Evolutionary conservation across 306 rosid genomes (phyloP), one percentile per base, ranked within the genome.

Genomic region (Amphicarpaea edgeworthii): DNA sequence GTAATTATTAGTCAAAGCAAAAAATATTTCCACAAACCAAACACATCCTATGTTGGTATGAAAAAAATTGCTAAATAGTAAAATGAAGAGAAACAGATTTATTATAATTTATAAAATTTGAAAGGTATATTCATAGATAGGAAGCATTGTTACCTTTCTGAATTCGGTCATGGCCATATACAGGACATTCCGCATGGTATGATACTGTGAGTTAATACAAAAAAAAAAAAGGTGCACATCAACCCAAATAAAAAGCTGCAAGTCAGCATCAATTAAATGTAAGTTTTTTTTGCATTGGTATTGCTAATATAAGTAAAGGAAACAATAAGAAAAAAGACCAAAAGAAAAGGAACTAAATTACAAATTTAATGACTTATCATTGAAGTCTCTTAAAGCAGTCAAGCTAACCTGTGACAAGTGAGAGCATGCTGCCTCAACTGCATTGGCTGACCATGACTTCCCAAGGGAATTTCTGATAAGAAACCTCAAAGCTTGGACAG

Each of bases 161-260:
- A 92, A 92, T 79, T 94, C 98, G 19, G 93, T 86, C 93, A 78
- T 82, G 43, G 96, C 92, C 97, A 95, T 68, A 73, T 81, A 90
- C 77, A 89, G 90, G 59, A 89, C 79, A 80, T 95, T 92, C 68
- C 96, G 88, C 83, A 95, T 72, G 24, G 90, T 87, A 77, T 95
- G 99, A 80, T 87, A 90, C 99, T 95, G 97, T 62, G 77, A 85
- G 72, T 85, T 34, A 79, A 51, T 61, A 65, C 23, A 38, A 68
- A 6, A 30, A 66, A 75, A 34, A 28, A 72, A 75, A 37, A n/a
- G 55, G 42, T 43, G 71, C 42, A 59, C 60, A 64, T 69, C 23
- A 72, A 78, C 14, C 24, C 54, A 68, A 14, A 6, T 40, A 62
- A 59, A 72, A 42, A 71, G 41, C 37, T 46, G 15, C 12, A 58